Evolutionary conservation across 129 eudicot species (phyloP).

Genomic region (Ambrosia trifida): DNA sequence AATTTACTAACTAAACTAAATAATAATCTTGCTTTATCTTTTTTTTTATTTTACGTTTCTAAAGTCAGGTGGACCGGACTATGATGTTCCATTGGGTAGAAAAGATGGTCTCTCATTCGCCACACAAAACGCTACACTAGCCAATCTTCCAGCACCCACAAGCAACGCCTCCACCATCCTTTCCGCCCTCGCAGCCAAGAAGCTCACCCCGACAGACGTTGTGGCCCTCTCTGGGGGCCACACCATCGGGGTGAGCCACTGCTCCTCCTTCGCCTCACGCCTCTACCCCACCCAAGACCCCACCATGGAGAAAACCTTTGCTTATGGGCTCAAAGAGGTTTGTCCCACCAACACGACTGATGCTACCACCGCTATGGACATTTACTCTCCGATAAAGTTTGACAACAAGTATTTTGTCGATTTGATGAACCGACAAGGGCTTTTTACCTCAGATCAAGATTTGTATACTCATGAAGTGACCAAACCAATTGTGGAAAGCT

Average conservation of each 20-base stretch:
- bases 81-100: conserved; percentile 63
- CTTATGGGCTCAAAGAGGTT: conserved; percentile 42
- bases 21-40: not conserved
- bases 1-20: not conserved
- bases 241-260: conserved; percentile 60
- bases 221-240: conserved; percentile 69
- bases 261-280: conserved; percentile 43
- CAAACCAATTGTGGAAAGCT: conserved; percentile 46
- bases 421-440: conserved; percentile 50
- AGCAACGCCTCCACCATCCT: conserved; percentile 49
- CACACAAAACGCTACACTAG: conserved; percentile 44
- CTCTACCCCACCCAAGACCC: conserved; percentile 66
- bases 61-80: conserved; percentile 68
- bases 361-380: conserved; percentile 51
- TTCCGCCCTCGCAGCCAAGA: conserved; percentile 41
- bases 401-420: conserved; percentile 58
- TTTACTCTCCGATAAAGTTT: conserved; percentile 45
- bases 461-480: conserved; percentile 49
- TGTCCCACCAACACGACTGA: conserved; percentile 51
- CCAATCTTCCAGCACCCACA: conserved; percentile 58
- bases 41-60: not conserved
- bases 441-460: conserved; percentile 66
- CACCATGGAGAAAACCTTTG: conserved; percentile 50
- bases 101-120: conserved; percentile 59
- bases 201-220: conserved; percentile 51